A percentile compares a stretch with the other conserved stretches of the same genome.
These are phyloP conservation scores for Ogataea ganodermae DNA, from an alignment of 805 yeast species.

Conservation along the genomic window DNA sequence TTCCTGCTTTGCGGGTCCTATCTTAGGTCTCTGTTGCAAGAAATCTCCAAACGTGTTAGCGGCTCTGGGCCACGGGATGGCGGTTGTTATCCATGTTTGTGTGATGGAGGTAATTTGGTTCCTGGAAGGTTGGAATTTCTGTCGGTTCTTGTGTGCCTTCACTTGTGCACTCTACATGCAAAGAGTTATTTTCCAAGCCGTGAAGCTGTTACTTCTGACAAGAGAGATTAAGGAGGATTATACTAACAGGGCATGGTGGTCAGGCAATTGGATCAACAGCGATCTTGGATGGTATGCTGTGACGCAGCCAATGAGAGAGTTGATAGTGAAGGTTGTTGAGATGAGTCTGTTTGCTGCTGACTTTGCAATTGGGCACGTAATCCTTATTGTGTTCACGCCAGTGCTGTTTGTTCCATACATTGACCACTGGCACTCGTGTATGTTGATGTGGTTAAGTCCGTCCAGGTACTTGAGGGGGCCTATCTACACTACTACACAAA, in stretches of 20 bases:
- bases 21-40: slow-evolving; percentile 36
- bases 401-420: slow-evolving; percentile 45
- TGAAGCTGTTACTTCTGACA: slow-evolving; percentile 38
- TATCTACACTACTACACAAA: slow-evolving; percentile 42
- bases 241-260: slow-evolving; percentile 54
- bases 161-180: slow-evolving; percentile 42
- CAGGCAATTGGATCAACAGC: slow-evolving; percentile 48
- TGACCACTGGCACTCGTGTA: slow-evolving; percentile 50
- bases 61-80: slow-evolving; percentile 40
- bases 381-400: slow-evolving; percentile 43
- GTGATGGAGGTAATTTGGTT: slow-evolving; percentile 40
- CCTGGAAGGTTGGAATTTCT: slow-evolving; percentile 45
- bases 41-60: slow-evolving; percentile 42
- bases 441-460: slow-evolving; percentile 53
- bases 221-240: slow-evolving; percentile 44
- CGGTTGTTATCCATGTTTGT: slow-evolving; percentile 38
- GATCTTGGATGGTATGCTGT: slow-evolving; percentile 40
- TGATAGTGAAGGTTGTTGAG: slow-evolving; percentile 46
- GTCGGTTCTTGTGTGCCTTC: slow-evolving; percentile 41
- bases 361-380: slow-evolving; percentile 45
- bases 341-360: slow-evolving; percentile 50
- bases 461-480: slow-evolving; percentile 38
- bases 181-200: slow-evolving; percentile 36
- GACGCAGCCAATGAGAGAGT: slow-evolving; percentile 50
- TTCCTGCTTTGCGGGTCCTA: slow-evolving; percentile 42